phyloP scores from a whole-genome alignment of 306 rosid genomes.

The Lupinus albus region DNA sequence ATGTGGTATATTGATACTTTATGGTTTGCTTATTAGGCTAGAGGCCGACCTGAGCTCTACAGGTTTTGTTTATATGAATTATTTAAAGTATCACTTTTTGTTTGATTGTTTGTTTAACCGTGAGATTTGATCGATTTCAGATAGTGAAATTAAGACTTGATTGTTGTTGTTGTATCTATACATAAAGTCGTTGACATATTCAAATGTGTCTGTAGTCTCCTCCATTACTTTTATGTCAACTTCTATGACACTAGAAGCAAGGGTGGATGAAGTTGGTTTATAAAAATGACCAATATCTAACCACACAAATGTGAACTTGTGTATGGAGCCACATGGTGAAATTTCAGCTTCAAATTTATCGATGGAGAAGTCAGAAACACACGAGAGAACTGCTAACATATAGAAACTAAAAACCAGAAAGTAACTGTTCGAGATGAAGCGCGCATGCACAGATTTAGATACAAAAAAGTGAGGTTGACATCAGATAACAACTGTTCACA shows the following conservation, averaged over 20 bases:
- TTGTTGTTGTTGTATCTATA: too few relatives aligned
- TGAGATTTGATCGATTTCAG: too few relatives aligned
- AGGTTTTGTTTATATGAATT: too few relatives aligned
- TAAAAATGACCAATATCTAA: neutral
- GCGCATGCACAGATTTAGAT: slow-evolving; percentile 21
- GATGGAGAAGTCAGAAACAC: slow-evolving; percentile 59
- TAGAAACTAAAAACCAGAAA: neutral
- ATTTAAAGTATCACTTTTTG: too few relatives aligned
- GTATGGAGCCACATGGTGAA: slow-evolving; percentile 57
- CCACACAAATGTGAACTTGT: slow-evolving; percentile 42
- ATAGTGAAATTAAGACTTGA: too few relatives aligned
- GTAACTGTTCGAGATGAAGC: slow-evolving; percentile 52
- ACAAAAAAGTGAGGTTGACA: slow-evolving; percentile 48
- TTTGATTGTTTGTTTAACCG: too few relatives aligned
- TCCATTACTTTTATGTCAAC: too few relatives aligned
- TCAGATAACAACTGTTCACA: slow-evolving; percentile 40
- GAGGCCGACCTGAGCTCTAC: neutral
- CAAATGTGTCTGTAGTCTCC: too few relatives aligned
- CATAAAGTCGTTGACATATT: too few relatives aligned
- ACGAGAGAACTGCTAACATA: slow-evolving; percentile 56
- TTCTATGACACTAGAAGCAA: too few relatives aligned
- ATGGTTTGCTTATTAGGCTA: neutral
- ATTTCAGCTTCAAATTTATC: slow-evolving; percentile 44
- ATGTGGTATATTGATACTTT: neutral
- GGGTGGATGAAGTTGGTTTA: too few relatives aligned